Base-by-base conservation (phyloP, 192 early-diverging fungal genomes). In the Rhizophlyctis rosea region DNA sequence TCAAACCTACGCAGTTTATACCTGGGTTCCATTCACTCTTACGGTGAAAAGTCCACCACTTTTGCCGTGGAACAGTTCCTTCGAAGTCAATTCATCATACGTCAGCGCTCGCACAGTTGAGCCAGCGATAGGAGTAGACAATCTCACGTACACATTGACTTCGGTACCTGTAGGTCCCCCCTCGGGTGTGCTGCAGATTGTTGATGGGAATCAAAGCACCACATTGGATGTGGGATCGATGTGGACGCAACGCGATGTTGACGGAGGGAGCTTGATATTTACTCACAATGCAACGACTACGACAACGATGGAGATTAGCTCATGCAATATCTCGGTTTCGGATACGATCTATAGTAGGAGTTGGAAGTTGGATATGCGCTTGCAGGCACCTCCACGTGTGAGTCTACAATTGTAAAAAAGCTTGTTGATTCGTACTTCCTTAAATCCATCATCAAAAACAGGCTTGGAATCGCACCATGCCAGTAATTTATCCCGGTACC, bases 351-450 rank as follows among this genome's bases (percentile, higher is more conserved):
- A n/a, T n/a, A n/a, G n/a, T n/a, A n/a, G n/a, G n/a, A n/a, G n/a
- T n/a, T n/a, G n/a, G n/a, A n/a, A n/a, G n/a, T n/a, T n/a, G n/a
- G n/a, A 44, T 18, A 44, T 44, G n/a, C 39, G 39, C 9, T 44
- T 18, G 9, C 39, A 44, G 18, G 9, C 9, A 44, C 39, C 7
- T 18, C 39, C 9, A 44, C 39, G 39, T 7, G 7, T 44, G 7
- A 44, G 7, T 7, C 18, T 7, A 7, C 39, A 44, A 18, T 7
- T 18, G 39, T 44, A 18, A 18, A 18, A 44, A 44, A 44, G 39
- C 39, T 44, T 44, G 39, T 44, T 44, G 39, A 44, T 44, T 44
- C 39, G 18, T 44, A n/a, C n/a, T n/a, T n/a, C n/a, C n/a, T n/a
- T n/a, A n/a, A n/a, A n/a, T n/a, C n/a, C n/a, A n/a, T n/a, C n/a